A percentile compares a stretch with the other conserved stretches of the same genome.
These are phyloP conservation scores for Pseudocercospora crystallina DNA, from an alignment of 2,329 filamentous ascomycete species.

Conservation along the genomic window DNA sequence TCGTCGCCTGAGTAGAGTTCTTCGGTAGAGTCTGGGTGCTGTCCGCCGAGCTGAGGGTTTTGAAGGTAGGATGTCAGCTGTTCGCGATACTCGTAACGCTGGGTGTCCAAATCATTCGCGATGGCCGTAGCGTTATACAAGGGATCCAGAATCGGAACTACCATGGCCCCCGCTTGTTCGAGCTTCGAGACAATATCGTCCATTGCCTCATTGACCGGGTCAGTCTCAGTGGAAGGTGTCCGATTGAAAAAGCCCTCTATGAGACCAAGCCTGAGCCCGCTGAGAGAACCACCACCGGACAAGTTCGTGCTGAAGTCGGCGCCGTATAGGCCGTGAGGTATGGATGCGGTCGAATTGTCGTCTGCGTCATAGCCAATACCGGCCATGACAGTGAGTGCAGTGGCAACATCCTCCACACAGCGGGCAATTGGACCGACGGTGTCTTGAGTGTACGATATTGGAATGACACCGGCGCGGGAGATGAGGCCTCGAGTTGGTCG, in stretches of 20 bases:
- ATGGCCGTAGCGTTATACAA: slow-evolving; percentile 56
- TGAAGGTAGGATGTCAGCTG: slow-evolving; percentile 57
- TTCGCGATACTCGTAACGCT: slow-evolving; percentile 61
- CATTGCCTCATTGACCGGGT: slow-evolving; percentile 58
- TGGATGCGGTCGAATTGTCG: slow-evolving; percentile 55
- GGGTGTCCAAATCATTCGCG: slow-evolving; percentile 52
- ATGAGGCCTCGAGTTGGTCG: slow-evolving; percentile 46
- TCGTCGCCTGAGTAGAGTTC: slow-evolving; percentile 52
- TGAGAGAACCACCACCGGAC: slow-evolving; percentile 31
- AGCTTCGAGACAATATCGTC: slow-evolving; percentile 49
- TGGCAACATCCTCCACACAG: slow-evolving; percentile 34
- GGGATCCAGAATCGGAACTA: slow-evolving; percentile 52
- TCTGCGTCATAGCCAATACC: slow-evolving; percentile 50
- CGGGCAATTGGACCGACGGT: slow-evolving; percentile 34
- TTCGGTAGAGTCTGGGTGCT: slow-evolving; percentile 47
- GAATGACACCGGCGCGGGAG: slow-evolving; percentile 31
- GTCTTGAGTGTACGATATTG: slow-evolving; percentile 35
- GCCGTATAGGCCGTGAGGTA: slow-evolving; percentile 42
- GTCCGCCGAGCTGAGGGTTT: slow-evolving; percentile 42
- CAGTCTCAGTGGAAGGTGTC: slow-evolving; percentile 53
- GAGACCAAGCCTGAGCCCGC: slow-evolving; percentile 50
- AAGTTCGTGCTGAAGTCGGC: slow-evolving; percentile 51
- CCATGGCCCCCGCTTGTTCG: slow-evolving; percentile 46
- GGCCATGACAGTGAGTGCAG: slow-evolving; percentile 40
- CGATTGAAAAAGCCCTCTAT: slow-evolving; percentile 60